phyloP scores from a whole-genome alignment of 129 eudicot species.

The Scalesia atractyloides region DNA sequence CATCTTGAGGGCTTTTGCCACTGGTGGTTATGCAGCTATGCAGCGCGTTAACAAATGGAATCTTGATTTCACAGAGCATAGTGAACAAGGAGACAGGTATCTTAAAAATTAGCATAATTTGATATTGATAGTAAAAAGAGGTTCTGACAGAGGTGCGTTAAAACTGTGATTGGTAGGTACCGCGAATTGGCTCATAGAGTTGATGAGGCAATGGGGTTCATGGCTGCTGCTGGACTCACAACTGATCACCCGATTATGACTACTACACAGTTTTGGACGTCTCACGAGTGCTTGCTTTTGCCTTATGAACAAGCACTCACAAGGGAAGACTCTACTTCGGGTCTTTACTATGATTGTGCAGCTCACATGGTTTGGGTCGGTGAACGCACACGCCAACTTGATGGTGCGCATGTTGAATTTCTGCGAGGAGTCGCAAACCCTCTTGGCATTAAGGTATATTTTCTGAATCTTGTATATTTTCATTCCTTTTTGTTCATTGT shows the following conservation, averaged over 20 bases:
- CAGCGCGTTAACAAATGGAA: slow-evolving; percentile 91
- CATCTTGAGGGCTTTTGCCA: slow-evolving; percentile 83
- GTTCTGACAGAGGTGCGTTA: not conserved
- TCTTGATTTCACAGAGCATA: slow-evolving; percentile 84
- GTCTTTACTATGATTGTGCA: slow-evolving; percentile 81
- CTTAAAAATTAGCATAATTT: not conserved
- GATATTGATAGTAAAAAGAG: not conserved
- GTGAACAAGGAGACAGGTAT: slow-evolving; percentile 91
- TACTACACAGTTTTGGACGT: slow-evolving; percentile 88
- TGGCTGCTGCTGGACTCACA: slow-evolving; percentile 88
- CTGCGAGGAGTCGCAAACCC: slow-evolving; percentile 81
- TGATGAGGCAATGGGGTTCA: slow-evolving; percentile 92
- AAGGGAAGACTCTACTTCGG: slow-evolving; percentile 82
- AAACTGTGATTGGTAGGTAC: slow-evolving; percentile 45
- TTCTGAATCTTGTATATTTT: not conserved
- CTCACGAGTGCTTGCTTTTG: slow-evolving; percentile 87
- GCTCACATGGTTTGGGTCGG: slow-evolving; percentile 99
- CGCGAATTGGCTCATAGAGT: slow-evolving; percentile 85
- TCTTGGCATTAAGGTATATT: slow-evolving; percentile 75
- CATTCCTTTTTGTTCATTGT: not conserved
- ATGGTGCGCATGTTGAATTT: slow-evolving; percentile 92
- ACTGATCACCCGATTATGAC: slow-evolving; percentile 74
- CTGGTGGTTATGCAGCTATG: slow-evolving; percentile 98
- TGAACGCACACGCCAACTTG: slow-evolving; percentile 84
- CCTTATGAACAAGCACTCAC: slow-evolving; percentile 95